Conservation (phyloP, 495 filamentous ascomycete genomes). For the Penicillium alfredii region DNA sequence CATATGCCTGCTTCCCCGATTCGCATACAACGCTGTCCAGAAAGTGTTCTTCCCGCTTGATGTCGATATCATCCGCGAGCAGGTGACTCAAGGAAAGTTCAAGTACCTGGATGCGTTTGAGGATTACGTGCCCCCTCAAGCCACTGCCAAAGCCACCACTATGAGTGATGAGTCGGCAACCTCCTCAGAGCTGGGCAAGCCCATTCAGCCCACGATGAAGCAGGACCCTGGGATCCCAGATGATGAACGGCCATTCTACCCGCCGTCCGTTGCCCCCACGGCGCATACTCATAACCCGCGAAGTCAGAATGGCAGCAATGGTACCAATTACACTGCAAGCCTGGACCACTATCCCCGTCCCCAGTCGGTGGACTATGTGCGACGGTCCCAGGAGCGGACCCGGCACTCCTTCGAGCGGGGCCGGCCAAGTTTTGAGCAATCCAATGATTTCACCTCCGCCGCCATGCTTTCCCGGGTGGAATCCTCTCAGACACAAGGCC, state of each 20-base stretch:
- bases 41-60: constrained; percentile 91
- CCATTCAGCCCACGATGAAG: constrained; percentile 49
- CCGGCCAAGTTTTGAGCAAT: constrained; percentile 74
- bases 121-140: constrained; percentile 35
- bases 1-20: constrained; percentile 77
- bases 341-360: constrained; percentile 39
- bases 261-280: constrained; percentile 72
- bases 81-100: constrained; percentile 75
- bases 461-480: constrained; percentile 79
- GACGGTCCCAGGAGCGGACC: constrained; percentile 74
- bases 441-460: constrained; percentile 85
- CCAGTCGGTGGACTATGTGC: constrained; percentile 60
- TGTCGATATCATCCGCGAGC: constrained; percentile 93
- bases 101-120: constrained; percentile 56
- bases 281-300: constrained; percentile 74
- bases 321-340: constrained; percentile 80
- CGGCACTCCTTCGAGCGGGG: constrained; percentile 41
- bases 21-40: constrained; percentile 76
- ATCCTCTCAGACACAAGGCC: constrained; percentile 50
- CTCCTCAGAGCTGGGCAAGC: constrained; percentile 61
- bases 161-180: constrained; percentile 43
- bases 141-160: constrained; percentile 10
- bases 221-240: constrained; percentile 63
- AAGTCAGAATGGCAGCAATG: constrained; percentile 88
- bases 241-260: constrained; percentile 83